phyloP scores from a whole-genome alignment of 345 rosid species.

The Brassica nigra region DNA sequence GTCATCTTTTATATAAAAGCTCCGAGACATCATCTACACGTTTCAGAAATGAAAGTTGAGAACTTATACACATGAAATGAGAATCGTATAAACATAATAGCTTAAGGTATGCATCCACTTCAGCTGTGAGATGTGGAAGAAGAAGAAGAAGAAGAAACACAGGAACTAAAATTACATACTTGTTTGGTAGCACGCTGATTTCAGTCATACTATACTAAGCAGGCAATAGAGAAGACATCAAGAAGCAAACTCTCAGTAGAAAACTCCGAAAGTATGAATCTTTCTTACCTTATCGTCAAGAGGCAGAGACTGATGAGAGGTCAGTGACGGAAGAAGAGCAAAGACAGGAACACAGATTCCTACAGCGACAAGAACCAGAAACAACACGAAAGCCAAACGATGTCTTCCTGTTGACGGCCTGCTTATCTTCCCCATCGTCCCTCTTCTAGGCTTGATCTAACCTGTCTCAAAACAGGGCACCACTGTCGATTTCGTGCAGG shows the following conservation, averaged over 20 bases:
- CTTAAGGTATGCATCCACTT: background rate
- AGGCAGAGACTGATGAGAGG: constrained; percentile 35
- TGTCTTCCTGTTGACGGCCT: constrained; percentile 25
- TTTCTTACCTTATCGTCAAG: constrained; percentile 39
- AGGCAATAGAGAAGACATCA: background rate
- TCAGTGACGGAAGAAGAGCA: constrained; percentile 65
- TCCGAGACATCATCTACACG: constrained; percentile 33
- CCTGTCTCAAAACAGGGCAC: background rate
- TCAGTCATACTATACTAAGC: background rate
- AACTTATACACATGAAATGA: constrained; percentile 3
- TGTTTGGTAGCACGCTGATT: background rate
- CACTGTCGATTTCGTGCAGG: constrained; percentile 4
- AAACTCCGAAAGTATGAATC: background rate
- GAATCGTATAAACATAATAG: background rate
- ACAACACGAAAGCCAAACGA: constrained; percentile 4
- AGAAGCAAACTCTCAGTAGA: constrained; percentile 3
- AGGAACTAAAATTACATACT: background rate
- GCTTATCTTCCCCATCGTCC: constrained; percentile 43
- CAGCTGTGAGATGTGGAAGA: background rate
- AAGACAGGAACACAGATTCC: constrained; percentile 58
- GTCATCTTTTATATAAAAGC: constrained; percentile 73
- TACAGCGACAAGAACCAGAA: constrained; percentile 47
- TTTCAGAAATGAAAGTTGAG: background rate
- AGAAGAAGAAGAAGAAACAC: too few relatives aligned
- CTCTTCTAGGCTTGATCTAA: background rate